Evolutionary conservation across 331 rosid species (phyloP).

Genomic region (Saraca asoca): DNA sequence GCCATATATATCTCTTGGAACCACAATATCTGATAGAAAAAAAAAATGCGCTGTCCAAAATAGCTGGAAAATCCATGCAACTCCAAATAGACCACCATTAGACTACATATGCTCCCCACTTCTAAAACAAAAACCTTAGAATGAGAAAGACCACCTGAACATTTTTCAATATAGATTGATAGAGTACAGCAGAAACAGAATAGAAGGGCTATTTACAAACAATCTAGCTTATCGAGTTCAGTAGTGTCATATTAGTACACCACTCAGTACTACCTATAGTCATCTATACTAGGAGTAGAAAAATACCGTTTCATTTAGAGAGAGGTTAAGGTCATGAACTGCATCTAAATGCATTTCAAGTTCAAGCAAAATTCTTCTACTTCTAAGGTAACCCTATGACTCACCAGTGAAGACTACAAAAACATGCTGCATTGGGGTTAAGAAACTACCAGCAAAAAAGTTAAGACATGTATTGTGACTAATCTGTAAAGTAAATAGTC

Average conservation of each 20-base stretch:
- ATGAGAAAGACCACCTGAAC: not conserved
- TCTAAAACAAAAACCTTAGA: no score
- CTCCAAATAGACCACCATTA: no score
- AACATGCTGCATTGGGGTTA: slow-evolving; percentile 70
- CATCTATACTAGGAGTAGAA: slow-evolving; percentile 29
- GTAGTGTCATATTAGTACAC: slow-evolving; percentile 9
- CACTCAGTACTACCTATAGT: slow-evolving; percentile 18
- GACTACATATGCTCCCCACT: no score
- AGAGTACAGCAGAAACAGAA: not conserved
- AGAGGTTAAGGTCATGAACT: slow-evolving; percentile 69
- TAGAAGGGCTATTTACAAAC: slow-evolving; percentile 19
- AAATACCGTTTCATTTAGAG: slow-evolving; percentile 73
- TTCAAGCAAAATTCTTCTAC: slow-evolving; percentile 83
- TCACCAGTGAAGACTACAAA: slow-evolving; percentile 88
- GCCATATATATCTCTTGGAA: no score
- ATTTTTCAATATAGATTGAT: not conserved
- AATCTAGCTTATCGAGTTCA: slow-evolving; percentile 12
- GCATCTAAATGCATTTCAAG: slow-evolving; percentile 83
- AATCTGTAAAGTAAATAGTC: slow-evolving; percentile 17
- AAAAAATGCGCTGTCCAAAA: no score
- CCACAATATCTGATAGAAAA: no score
- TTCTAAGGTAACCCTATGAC: slow-evolving; percentile 95
- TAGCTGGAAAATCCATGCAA: no score
- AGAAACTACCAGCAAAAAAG: slow-evolving; percentile 40
- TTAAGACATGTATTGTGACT: slow-evolving; percentile 14